Percentiles rank a stretch among this genome's conserved stretches.
Evolutionary conservation across 805 yeast genomes (phyloP).

Genomic region (Starmerella khaoyaiensis): DNA sequence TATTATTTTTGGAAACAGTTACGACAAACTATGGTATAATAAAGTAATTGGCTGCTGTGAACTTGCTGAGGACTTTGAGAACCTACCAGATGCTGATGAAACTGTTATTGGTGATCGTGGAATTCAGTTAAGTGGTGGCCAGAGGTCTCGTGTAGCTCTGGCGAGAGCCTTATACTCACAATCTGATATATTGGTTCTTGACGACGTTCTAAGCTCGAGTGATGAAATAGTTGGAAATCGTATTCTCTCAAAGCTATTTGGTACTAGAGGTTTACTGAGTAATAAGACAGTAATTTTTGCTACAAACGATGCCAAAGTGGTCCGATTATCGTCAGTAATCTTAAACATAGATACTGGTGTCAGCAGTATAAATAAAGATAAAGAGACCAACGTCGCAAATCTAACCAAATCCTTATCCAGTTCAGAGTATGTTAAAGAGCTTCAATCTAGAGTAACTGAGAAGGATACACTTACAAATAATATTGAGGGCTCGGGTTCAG

Average conservation of each 20-base stretch:
- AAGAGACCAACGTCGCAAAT: too few relatives aligned
- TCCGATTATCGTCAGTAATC: conserved; percentile 53
- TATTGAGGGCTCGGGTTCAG: too few relatives aligned
- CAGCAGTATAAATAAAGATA: too few relatives aligned
- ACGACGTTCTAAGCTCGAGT: conserved; percentile 88
- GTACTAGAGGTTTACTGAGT: conserved; percentile 61
- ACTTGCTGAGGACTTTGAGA: conserved; percentile 54
- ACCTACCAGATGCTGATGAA: conserved; percentile 72
- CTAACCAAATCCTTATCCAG: too few relatives aligned
- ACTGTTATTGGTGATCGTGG: conserved; percentile 95
- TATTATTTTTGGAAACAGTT: conserved; percentile 61
- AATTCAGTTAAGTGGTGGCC: conserved; percentile 89
- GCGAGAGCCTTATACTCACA: conserved; percentile 93
- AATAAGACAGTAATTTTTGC: conserved; percentile 66
- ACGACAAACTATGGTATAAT: conserved; percentile 62
- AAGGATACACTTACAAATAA: too few relatives aligned
- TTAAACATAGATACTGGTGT: conserved; percentile 39
- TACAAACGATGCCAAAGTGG: conserved; percentile 65
- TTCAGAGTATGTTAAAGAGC: too few relatives aligned
- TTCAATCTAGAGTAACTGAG: too few relatives aligned
- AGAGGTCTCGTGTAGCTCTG: conserved; percentile 78
- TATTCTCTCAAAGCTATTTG: conserved; percentile 61
- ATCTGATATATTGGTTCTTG: conserved; percentile 74
- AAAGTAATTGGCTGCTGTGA: conserved; percentile 53
- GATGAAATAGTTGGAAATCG: conserved; percentile 76